Conservation (phyloP, 768 basidiomycete genomes). For the Boletus eberwhitei region DNA sequence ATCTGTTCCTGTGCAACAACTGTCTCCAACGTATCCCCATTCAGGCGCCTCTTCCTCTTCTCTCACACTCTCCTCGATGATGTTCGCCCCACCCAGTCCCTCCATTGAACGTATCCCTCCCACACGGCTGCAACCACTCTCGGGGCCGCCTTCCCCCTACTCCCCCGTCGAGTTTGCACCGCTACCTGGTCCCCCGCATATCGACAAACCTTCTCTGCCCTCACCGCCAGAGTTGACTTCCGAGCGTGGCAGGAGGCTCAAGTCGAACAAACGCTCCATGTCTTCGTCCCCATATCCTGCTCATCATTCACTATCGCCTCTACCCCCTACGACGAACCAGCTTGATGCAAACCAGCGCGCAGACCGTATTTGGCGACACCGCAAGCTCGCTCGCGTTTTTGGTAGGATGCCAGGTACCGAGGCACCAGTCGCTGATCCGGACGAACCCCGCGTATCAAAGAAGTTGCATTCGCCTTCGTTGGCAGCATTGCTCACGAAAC, state of each 20-base stretch:
- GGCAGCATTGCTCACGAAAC: conserved; percentile 30
- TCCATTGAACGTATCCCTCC: conserved; percentile 10
- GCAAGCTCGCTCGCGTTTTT: conserved; percentile 80
- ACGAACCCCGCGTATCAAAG: conserved; percentile 26
- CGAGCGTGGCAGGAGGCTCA: conserved; percentile 26
- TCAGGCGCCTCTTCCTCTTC: conserved; percentile 15
- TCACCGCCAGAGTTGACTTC: conserved; percentile 47
- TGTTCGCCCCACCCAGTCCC: conserved; percentile 29
- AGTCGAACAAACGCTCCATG: conserved; percentile 25
- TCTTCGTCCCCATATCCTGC: conserved; percentile 28
- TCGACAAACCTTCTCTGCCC: conserved; percentile 42
- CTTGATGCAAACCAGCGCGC: conserved; percentile 64
- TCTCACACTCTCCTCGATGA: conserved; percentile 26
- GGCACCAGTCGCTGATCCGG: conserved; percentile 19
- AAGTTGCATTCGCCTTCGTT: conserved; percentile 26
- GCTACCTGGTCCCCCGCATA: conserved; percentile 8
- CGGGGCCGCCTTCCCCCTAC: conserved; percentile 27
- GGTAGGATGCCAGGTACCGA: conserved; percentile 61
- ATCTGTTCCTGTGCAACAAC: not conserved
- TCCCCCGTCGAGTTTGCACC: conserved; percentile 32
- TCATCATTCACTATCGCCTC: conserved; percentile 14
- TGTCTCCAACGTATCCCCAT: conserved; percentile 7
- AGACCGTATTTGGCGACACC: conserved; percentile 66
- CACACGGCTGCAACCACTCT: conserved; percentile 13
- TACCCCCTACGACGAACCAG: conserved; percentile 67